These are phyloP conservation scores for Crassisporium funariophilum DNA, from an alignment of 768 basidiomycete species.

Conservation along the genomic window DNA sequence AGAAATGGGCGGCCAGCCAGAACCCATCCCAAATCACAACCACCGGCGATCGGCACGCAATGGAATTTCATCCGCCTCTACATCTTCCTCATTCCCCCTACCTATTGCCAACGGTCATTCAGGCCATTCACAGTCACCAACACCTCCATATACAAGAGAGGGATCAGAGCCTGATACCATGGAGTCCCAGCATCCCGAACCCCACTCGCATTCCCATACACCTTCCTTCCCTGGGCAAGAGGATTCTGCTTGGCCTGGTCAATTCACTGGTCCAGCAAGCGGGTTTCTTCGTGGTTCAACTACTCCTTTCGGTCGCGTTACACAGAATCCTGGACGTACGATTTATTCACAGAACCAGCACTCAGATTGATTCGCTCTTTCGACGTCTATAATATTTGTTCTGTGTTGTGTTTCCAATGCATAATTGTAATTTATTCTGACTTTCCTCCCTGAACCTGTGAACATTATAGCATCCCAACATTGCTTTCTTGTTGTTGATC, in stretches of 20 bases:
- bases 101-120: conserved; percentile 24
- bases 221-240: conserved; percentile 22
- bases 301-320: conserved; percentile 40
- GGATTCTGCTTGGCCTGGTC: conserved; percentile 31
- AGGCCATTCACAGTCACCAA: conserved; percentile 13
- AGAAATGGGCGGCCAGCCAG: conserved; percentile 5
- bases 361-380: conserved; percentile 29
- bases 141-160: conserved; percentile 19
- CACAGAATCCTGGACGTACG: conserved; percentile 59
- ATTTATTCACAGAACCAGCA: conserved; percentile 58
- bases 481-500: not conserved
- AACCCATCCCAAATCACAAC: conserved; percentile 11
- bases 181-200: conserved; percentile 26
- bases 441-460: not conserved
- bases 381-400: conserved; percentile 3
- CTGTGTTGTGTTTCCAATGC: conserved; percentile 7
- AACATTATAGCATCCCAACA: not conserved
- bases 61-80: conserved; percentile 14
- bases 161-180: conserved; percentile 25
- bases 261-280: conserved; percentile 51
- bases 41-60: conserved; percentile 18
- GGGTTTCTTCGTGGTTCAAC: conserved; percentile 49
- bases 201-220: conserved; percentile 25
- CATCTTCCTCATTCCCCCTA: conserved; percentile 15
- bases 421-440: conserved; percentile 4